phyloP scores from a whole-genome alignment of 805 yeast genomes.

The Lachancea sp. region DNA sequence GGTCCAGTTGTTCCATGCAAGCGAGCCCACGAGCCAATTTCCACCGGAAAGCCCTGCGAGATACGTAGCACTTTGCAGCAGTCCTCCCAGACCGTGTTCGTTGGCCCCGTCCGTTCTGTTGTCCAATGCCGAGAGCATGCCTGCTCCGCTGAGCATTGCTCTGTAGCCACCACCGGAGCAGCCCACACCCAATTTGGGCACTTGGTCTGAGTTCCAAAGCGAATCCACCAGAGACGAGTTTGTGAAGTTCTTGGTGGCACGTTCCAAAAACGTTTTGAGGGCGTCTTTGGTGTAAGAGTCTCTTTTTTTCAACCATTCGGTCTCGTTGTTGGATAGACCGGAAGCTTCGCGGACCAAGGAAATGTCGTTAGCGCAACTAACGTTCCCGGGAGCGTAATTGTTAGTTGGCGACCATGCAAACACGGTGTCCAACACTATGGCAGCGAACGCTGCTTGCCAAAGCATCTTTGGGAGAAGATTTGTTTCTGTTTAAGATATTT shows the following conservation, averaged over 20 bases:
- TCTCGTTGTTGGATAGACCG: conserved; percentile 41
- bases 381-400: conserved; percentile 55
- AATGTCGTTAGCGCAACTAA: conserved; percentile 45
- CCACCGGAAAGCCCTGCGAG: conserved; percentile 81
- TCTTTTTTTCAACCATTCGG: conserved; percentile 46
- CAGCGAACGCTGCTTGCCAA: neutral
- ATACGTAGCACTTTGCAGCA: conserved; percentile 65
- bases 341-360: conserved; percentile 43
- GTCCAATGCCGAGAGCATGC: conserved; percentile 73
- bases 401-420: conserved; percentile 51
- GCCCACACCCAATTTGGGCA: conserved; percentile 47
- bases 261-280: conserved; percentile 30
- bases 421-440: neutral
- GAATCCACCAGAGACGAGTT: conserved; percentile 14
- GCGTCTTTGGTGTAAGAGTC: conserved; percentile 41
- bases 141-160: conserved; percentile 84
- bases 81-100: conserved; percentile 60
- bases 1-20: conserved; percentile 68
- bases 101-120: conserved; percentile 56
- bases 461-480: too few relatives aligned
- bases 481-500: too few relatives aligned
- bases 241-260: conserved; percentile 21
- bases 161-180: conserved; percentile 88
- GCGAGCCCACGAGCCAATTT: conserved; percentile 70
- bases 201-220: conserved; percentile 19